Conservation (phyloP, 2,329 filamentous ascomycete species). For the Malbranchea zuffiana region DNA sequence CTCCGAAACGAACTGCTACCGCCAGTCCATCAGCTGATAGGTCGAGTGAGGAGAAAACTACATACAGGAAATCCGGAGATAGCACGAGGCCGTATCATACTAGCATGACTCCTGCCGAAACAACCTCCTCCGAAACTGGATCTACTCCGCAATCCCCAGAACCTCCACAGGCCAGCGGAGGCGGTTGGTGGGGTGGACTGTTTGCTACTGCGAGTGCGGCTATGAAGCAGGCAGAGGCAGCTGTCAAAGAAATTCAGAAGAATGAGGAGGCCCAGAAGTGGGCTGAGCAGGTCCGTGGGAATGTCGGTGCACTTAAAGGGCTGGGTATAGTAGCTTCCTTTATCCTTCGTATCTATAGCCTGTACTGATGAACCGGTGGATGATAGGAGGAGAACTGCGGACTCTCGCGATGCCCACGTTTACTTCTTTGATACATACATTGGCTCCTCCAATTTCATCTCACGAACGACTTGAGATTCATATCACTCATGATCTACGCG, state of each 20-base stretch:
- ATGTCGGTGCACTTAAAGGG: constrained; percentile 65
- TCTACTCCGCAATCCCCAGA: constrained; percentile 50
- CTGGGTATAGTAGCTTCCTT: constrained; percentile 47
- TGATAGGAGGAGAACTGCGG: constrained; percentile 69
- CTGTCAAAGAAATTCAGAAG: constrained; percentile 88
- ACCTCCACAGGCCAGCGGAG: constrained; percentile 44
- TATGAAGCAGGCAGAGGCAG: constrained; percentile 82
- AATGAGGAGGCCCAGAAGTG: constrained; percentile 95
- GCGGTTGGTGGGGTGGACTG: constrained; percentile 82
- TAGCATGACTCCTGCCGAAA: constrained; percentile 55
- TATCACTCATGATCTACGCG: constrained; percentile 88
- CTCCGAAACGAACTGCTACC: constrained; percentile 42
- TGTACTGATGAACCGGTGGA: neutral
- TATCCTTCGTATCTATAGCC: neutral
- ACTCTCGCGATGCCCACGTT: constrained; percentile 87
- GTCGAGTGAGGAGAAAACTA: constrained; percentile 54
- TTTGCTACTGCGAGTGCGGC: constrained; percentile 63
- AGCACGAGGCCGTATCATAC: constrained; percentile 61
- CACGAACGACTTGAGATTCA: constrained; percentile 96
- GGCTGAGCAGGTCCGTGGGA: constrained; percentile 86
- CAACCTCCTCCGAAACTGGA: constrained; percentile 28
- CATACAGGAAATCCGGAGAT: constrained; percentile 62
- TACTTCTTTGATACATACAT: constrained; percentile 84
- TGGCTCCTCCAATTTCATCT: constrained; percentile 90
- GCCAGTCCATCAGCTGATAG: constrained; percentile 35